Evolutionary conservation across 257 asterid species (phyloP), one percentile per base, ranked within the genome.

Genomic region (Asclepias syriaca): DNA sequence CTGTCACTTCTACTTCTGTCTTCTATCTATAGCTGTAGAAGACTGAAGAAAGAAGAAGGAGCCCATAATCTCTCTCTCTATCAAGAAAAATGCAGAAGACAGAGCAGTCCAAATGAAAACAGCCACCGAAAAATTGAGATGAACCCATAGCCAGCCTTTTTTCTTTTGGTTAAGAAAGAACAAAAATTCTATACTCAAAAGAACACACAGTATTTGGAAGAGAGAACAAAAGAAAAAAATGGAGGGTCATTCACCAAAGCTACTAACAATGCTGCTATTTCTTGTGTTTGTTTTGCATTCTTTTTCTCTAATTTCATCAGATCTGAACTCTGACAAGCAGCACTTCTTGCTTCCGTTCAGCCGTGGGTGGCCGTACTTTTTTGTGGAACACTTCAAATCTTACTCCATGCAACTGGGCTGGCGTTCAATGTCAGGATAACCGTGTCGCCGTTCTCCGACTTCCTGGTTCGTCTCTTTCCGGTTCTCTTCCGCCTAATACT

Each of bases 381-480:
- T 84, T 46, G 81, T 89, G 96, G 93, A 84, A 86, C 82, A 66
- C 79, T 53, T 64, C 87, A 51, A 48, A 29, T 37, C 3, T 84
- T 51, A 78, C 81, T 60, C 91, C 95, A n/a, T 89, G 96, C 83
- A 71, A 32, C 74, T 89, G 93, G 93, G 72, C 72, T 11, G 96
- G 96, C 45, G 90, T 87, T 4, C 77, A 50, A 7, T 90, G 96
- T 21, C 80, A 83, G 58, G 64, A 78, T 83, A 68, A 72, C 84
- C 88, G 86, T 45, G 96, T 90, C 12, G 75, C 85, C 39, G 76
- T 71, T 16, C 91, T 90, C 73, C 89, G 93, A 50, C 88, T 90
- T 53, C 96, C 95, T 0, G 96, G 79, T 5, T 74, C 90, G 53
- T 84, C 93, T 8, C 91, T 88, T 72, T 56, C 43, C 67, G 95